Conservation (phyloP, 2,329 filamentous ascomycete genomes). For the Rutstroemia sp. region DNA sequence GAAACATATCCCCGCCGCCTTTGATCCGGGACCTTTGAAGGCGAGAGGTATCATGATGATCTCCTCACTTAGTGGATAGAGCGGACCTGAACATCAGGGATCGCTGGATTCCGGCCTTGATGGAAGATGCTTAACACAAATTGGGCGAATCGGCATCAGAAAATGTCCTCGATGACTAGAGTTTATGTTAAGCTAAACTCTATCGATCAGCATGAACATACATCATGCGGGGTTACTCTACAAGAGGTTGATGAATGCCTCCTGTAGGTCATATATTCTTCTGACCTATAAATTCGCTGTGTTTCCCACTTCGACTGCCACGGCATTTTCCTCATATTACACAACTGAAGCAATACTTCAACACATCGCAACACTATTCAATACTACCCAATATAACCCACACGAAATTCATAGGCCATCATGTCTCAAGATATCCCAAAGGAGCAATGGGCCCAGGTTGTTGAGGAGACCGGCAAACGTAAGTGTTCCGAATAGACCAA, state of each 20-base stretch:
- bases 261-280: neutral
- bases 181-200: no score
- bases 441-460: conserved; percentile 86
- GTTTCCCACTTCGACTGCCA: neutral
- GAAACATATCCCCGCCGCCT: neutral
- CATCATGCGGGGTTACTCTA: neutral
- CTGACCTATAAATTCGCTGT: neutral
- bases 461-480: conserved; percentile 72
- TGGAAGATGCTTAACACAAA: neutral
- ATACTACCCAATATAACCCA: neutral
- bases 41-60: neutral
- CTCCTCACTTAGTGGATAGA: neutral
- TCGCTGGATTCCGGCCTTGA: neutral
- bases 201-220: neutral
- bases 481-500: conserved; percentile 30
- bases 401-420: neutral
- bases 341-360: neutral
- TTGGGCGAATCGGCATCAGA: neutral
- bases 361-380: neutral
- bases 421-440: conserved; percentile 53
- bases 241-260: neutral
- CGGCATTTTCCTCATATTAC: neutral
- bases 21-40: neutral
- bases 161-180: neutral
- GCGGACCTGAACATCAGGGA: neutral